Evolutionary conservation across 2,329 filamentous ascomycete species (phyloP).

Genomic region (Myrmaecium sp.): DNA sequence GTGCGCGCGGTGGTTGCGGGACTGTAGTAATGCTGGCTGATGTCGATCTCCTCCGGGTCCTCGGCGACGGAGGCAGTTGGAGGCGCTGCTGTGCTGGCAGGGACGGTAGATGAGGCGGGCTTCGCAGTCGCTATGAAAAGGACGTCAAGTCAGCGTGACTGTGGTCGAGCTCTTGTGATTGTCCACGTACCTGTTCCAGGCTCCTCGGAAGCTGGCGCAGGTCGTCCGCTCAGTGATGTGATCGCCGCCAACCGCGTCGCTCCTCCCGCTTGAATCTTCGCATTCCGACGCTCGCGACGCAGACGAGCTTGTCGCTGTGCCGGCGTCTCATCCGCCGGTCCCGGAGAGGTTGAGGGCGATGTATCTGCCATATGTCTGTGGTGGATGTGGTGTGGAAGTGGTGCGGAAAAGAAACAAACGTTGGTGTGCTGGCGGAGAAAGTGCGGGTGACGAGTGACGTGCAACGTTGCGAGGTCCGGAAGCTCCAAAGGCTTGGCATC

Average conservation of each 20-base stretch:
- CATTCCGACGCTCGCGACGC: constrained; percentile 63
- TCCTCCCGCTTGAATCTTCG: constrained; percentile 59
- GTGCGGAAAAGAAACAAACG: background rate
- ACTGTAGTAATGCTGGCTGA: constrained; percentile 55
- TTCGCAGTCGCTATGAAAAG: constrained; percentile 7
- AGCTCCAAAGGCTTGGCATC: too few relatives aligned
- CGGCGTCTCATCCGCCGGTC: constrained; percentile 19
- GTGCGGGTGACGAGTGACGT: background rate
- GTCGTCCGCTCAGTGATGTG: constrained; percentile 45
- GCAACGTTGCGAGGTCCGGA: too few relatives aligned
- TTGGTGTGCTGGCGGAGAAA: background rate
- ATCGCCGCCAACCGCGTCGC: constrained; percentile 57
- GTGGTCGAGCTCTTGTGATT: background rate
- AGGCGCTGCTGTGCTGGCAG: constrained; percentile 11
- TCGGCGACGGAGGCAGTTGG: constrained; percentile 25
- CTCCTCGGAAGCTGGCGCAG: constrained; percentile 27
- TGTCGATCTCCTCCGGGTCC: constrained; percentile 59
- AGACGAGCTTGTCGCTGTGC: constrained; percentile 46
- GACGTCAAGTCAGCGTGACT: background rate
- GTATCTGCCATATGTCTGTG: background rate
- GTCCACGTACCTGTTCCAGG: too few relatives aligned
- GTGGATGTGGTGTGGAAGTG: background rate
- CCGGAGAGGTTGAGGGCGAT: background rate
- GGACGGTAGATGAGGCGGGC: constrained; percentile 11
- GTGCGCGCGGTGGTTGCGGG: constrained; percentile 31